Conservation (phyloP, 2,329 filamentous ascomycete species). For the Stagonosporopsis tanaceti region DNA sequence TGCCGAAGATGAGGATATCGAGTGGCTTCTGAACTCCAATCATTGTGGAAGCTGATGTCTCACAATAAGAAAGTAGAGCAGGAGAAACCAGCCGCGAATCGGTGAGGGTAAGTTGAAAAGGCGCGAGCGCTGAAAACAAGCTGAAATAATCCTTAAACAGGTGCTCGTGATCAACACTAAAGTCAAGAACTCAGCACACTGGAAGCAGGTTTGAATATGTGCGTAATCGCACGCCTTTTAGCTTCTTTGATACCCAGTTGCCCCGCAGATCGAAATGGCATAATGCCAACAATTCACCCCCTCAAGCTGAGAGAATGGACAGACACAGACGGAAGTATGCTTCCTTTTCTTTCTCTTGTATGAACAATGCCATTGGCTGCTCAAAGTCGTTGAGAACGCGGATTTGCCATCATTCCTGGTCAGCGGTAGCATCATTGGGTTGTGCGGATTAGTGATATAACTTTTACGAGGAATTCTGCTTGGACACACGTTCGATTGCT, state of each 20-base stretch:
- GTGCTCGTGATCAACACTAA: not conserved
- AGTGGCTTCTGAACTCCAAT: not conserved
- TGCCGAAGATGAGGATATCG: slow-evolving; percentile 3
- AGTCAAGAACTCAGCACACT: not conserved
- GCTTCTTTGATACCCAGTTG: not conserved
- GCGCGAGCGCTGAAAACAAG: not conserved
- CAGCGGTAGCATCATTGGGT: not conserved
- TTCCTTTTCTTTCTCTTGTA: not conserved
- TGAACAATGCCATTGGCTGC: not conserved
- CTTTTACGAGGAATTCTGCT: not conserved
- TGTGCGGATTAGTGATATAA: not conserved
- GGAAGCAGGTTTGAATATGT: not conserved
- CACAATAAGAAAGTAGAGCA: not conserved
- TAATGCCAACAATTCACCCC: not conserved
- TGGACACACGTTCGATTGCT: not conserved
- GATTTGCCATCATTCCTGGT: not conserved
- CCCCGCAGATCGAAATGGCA: not conserved
- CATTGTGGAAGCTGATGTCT: not conserved
- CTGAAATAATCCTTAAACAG: not conserved
- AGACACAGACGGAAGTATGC: not conserved
- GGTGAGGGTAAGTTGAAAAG: not conserved
- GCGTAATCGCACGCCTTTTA: not conserved
- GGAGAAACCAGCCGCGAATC: not conserved
- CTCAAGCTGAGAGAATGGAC: not conserved
- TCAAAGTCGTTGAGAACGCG: not conserved